Evolutionary conservation across 2,329 filamentous ascomycete genomes (phyloP).

Genomic region (Aspergillus hiratsukae): DNA sequence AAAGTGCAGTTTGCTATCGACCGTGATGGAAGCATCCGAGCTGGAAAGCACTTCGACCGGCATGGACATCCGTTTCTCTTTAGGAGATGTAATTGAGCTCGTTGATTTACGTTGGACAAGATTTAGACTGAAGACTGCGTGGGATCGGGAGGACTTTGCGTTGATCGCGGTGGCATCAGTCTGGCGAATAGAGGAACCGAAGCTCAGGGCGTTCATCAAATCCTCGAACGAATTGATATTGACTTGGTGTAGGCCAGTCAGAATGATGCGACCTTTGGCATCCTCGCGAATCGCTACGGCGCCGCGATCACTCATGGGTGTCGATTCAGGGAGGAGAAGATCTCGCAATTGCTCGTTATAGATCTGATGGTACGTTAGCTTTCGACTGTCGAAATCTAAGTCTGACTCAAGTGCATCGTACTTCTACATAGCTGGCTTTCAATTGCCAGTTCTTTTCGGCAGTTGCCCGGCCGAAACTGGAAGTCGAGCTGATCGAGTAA

Average conservation of each 20-base stretch:
- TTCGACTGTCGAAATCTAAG: neutral
- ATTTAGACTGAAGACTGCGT: conserved; percentile 95
- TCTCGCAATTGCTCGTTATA: conserved; percentile 97
- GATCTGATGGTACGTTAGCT: conserved; percentile 54
- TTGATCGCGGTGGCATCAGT: conserved; percentile 97
- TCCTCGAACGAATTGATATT: conserved; percentile 90
- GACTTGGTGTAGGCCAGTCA: conserved; percentile 84
- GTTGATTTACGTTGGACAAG: conserved; percentile 70
- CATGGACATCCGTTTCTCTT: conserved; percentile 82
- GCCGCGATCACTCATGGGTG: conserved; percentile 64
- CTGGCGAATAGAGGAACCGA: conserved; percentile 89
- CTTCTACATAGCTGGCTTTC: conserved; percentile 84
- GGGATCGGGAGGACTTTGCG: conserved; percentile 93
- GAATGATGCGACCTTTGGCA: conserved; percentile 84
- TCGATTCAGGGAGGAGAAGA: conserved; percentile 73
- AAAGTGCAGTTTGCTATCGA: conserved; percentile 98
- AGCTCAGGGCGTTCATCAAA: conserved; percentile 80
- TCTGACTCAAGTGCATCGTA: conserved; percentile 24
- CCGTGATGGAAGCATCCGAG: conserved; percentile 64
- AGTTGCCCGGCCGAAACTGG: conserved; percentile 40
- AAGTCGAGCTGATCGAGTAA: conserved; percentile 62
- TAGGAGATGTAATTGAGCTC: conserved; percentile 44
- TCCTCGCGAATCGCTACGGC: conserved; percentile 92
- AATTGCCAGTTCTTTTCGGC: conserved; percentile 79
- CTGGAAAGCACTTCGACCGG: conserved; percentile 72